Conservation (phyloP, 73 alveolate genomes). For the Paramecium biaurelia region DNA sequence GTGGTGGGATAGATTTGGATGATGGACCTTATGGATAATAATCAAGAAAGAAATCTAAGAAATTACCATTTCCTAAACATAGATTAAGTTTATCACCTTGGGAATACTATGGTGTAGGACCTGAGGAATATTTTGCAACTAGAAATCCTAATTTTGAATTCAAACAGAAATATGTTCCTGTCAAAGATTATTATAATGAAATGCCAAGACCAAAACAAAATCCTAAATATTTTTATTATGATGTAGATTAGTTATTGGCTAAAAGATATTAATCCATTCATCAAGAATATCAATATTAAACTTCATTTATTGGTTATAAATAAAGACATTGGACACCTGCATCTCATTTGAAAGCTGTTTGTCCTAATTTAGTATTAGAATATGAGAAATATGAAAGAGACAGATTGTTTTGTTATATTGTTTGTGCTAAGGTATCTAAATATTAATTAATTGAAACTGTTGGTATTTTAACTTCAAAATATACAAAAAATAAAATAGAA, state of each 20-base stretch:
- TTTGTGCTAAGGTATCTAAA: background rate
- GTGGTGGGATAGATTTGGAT: constrained; percentile 37
- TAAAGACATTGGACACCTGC: constrained; percentile 46
- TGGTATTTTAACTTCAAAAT: background rate
- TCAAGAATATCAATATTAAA: background rate
- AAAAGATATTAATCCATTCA: background rate
- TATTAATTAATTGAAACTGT: background rate
- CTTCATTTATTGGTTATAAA: constrained; percentile 19
- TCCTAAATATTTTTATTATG: constrained; percentile 31
- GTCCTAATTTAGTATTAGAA: constrained; percentile 12
- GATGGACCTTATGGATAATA: constrained; percentile 44
- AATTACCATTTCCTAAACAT: constrained; percentile 48
- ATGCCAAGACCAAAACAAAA: constrained; percentile 24
- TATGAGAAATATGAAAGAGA: constrained; percentile 40
- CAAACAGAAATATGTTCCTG: constrained; percentile 18
- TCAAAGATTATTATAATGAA: constrained; percentile 31
- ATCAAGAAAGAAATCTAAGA: background rate
- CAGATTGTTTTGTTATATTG: background rate
- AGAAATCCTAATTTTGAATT: constrained; percentile 37
- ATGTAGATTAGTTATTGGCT: background rate
- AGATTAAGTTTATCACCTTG: constrained; percentile 15
- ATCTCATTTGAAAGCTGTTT: background rate
- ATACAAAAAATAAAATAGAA: background rate
- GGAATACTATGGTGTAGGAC: constrained; percentile 54
- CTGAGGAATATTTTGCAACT: constrained; percentile 47